Evolutionary conservation across 352 stramenopile genomes (phyloP).

Genomic region (Elongisporangium anandrum): DNA sequence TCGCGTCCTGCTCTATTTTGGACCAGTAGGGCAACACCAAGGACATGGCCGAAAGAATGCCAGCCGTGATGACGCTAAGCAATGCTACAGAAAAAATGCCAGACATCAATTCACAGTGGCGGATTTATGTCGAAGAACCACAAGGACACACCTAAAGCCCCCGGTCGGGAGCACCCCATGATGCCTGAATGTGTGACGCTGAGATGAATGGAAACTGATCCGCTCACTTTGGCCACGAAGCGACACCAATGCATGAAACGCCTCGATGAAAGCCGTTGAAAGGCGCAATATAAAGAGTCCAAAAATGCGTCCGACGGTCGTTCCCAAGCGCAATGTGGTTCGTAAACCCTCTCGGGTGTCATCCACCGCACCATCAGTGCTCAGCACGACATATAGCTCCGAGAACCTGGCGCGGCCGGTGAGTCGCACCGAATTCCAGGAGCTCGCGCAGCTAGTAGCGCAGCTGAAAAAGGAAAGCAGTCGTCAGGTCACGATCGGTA

Average conservation of each 20-base stretch:
- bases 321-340: not conserved
- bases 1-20: slow-evolving; percentile 19
- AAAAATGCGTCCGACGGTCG: not conserved
- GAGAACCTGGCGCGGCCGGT: slow-evolving; percentile 29
- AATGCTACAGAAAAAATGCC: slow-evolving; percentile 23
- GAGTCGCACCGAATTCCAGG: slow-evolving; percentile 52
- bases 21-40: slow-evolving; percentile 61
- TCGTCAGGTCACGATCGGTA: slow-evolving; percentile 36
- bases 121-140: not conserved
- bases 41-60: slow-evolving; percentile 24
- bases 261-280: not conserved
- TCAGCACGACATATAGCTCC: not conserved
- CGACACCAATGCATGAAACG: not conserved
- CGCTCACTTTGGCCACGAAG: not conserved
- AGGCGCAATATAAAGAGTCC: not conserved
- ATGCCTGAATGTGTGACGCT: not conserved
- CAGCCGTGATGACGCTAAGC: slow-evolving; percentile 22
- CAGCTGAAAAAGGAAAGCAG: slow-evolving; percentile 45
- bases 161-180: slow-evolving; percentile 51
- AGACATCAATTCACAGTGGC: not conserved
- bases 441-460: slow-evolving; percentile 33
- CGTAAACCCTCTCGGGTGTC: not conserved
- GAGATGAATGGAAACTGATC: not conserved
- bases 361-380: not conserved
- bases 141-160: slow-evolving; percentile 27